A percentile compares a stretch with the other conserved stretches of the same genome.
Evolutionary conservation across 345 rosid species (phyloP).

Genomic region (Populus pruinosa): DNA sequence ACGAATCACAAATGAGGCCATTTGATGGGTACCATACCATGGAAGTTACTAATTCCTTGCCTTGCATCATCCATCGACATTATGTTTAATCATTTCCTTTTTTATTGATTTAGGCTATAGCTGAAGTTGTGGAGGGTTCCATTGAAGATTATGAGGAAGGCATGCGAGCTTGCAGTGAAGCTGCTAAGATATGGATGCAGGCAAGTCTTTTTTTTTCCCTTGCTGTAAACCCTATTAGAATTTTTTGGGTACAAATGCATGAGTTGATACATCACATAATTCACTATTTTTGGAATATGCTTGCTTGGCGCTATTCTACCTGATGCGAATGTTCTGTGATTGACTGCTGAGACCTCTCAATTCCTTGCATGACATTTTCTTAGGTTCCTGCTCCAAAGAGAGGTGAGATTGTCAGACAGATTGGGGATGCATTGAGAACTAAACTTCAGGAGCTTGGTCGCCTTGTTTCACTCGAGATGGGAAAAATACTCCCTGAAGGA

Average conservation of each 20-base stretch:
- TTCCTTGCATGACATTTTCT: background rate
- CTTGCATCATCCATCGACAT: background rate
- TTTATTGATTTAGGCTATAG: constrained; percentile 31
- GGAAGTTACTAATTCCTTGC: background rate
- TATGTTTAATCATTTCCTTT: background rate
- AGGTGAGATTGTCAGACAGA: constrained; percentile 94
- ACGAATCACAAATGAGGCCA: background rate
- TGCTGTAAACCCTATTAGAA: background rate
- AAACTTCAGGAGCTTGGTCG: constrained; percentile 81
- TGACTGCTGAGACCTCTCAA: background rate
- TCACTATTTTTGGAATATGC: background rate
- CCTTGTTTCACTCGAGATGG: constrained; percentile 96
- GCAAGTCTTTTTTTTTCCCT: constrained; percentile 26
- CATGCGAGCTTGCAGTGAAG: constrained; percentile 76
- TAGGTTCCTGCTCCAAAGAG: constrained; percentile 98
- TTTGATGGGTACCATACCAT: background rate
- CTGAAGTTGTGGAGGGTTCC: constrained; percentile 78
- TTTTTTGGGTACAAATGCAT: background rate
- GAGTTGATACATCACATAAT: background rate
- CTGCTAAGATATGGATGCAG: constrained; percentile 85
- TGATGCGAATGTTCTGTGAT: background rate
- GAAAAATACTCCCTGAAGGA: constrained; percentile 94
- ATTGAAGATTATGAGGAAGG: constrained; percentile 80
- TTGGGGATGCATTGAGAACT: constrained; percentile 81
- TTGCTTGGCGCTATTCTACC: background rate